Evolutionary conservation across 176 grass and related monocot species (phyloP).

Genomic region (Alloteropsis semialata): DNA sequence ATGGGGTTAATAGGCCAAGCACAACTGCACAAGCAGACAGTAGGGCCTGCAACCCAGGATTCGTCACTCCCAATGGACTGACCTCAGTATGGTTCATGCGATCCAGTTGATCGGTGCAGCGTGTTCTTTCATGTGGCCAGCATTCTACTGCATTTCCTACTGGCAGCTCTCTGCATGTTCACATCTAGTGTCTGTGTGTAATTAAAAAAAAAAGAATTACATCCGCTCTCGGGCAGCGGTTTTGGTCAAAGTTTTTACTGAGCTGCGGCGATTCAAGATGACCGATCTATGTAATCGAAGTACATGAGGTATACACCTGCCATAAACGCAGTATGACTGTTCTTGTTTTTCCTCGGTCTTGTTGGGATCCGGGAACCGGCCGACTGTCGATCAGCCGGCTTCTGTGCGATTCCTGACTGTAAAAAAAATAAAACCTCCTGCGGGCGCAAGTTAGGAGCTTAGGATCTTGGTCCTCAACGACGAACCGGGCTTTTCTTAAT

Average conservation of each 20-base stretch:
- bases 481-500: not conserved
- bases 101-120: not conserved
- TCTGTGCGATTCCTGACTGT: conserved; percentile 28
- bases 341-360: not conserved
- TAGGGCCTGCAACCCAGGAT: not conserved
- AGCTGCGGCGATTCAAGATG: not conserved
- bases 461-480: conserved; percentile 28
- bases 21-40: no score
- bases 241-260: conserved; percentile 15
- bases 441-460: not conserved
- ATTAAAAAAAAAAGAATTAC: no score
- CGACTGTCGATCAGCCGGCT: conserved; percentile 15
- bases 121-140: not conserved
- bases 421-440: not conserved
- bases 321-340: not conserved
- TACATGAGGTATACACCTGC: not conserved
- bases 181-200: not conserved
- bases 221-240: not conserved
- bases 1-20: not conserved
- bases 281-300: not conserved
- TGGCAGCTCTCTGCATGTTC: not conserved
- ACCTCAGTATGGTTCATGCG: not conserved
- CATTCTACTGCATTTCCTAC: not conserved
- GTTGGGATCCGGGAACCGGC: conserved; percentile 19
- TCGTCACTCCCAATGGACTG: not conserved